These are phyloP conservation scores for Oligophagozyma castellii DNA, from an alignment of 1,139 yeast species.

Conservation along the genomic window DNA sequence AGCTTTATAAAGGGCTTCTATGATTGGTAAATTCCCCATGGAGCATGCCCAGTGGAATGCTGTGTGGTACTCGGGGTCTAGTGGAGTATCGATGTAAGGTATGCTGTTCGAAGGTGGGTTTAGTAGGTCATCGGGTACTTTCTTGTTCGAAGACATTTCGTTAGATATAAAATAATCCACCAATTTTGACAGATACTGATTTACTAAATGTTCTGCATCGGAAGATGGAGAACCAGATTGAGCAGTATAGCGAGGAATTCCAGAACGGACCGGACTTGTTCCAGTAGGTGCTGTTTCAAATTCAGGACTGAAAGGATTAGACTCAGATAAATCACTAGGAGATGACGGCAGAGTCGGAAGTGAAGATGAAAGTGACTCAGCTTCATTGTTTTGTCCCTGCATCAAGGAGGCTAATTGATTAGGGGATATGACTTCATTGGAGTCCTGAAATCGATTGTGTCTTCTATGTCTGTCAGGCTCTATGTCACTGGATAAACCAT, in stretches of 20 bases:
- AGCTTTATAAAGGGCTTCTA: conserved; percentile 51
- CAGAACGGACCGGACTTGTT: conserved; percentile 20
- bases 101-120: conserved; percentile 41
- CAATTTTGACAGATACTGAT: conserved; percentile 31
- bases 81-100: conserved; percentile 31
- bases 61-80: conserved; percentile 91
- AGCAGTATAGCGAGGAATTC: conserved; percentile 19
- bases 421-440: conserved; percentile 2
- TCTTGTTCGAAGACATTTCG: conserved; percentile 27
- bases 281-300: conserved; percentile 16
- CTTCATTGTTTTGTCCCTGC: conserved; percentile 6
- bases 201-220: conserved; percentile 25
- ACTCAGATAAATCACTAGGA: conserved; percentile 25
- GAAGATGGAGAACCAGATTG: conserved; percentile 17
- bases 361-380: conserved; percentile 15
- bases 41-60: conserved; percentile 97
- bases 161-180: conserved; percentile 57
- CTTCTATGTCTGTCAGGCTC: conserved; percentile 12
- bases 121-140: conserved; percentile 29
- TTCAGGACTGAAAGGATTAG: conserved; percentile 20
- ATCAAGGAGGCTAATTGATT: conserved; percentile 3
- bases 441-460: too few species aligned
- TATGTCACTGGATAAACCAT: conserved; percentile 29
- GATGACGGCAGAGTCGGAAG: conserved; percentile 26
- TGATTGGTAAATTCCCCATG: conserved; percentile 65